phyloP scores from a whole-genome alignment of 306 rosid genomes.

The barrel medic (Medicago truncatula) region MtrunA17r5.0-ANR NC_053049.1:880501-881000 shows the following conservation, averaged over 20 bases:
- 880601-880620: conserved; percentile 85
- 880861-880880: too few species aligned
- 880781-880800: too few species aligned
- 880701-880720: conserved; percentile 94
- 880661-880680: conserved; percentile 88
- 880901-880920: not conserved
- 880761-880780: too few species aligned
- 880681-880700: conserved; percentile 80
- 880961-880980: conserved; percentile 9
- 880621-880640: conserved; percentile 83
- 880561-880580: conserved; percentile 90
- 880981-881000: conserved; percentile 28
- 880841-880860: too few species aligned
- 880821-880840: too few species aligned
- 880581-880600: conserved; percentile 75
- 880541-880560: conserved; percentile 75
- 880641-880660: conserved; percentile 93
- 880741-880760: conserved; percentile 36
- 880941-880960: conserved; percentile 31
- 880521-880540: conserved; percentile 87
- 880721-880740: conserved; percentile 88
- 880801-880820: too few species aligned
- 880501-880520: conserved; percentile 80
- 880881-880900: conserved; percentile 2
- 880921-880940: too few species aligned